Conservation (phyloP, 2,329 filamentous ascomycete genomes). For the Fusarium protoensiforme region DNA sequence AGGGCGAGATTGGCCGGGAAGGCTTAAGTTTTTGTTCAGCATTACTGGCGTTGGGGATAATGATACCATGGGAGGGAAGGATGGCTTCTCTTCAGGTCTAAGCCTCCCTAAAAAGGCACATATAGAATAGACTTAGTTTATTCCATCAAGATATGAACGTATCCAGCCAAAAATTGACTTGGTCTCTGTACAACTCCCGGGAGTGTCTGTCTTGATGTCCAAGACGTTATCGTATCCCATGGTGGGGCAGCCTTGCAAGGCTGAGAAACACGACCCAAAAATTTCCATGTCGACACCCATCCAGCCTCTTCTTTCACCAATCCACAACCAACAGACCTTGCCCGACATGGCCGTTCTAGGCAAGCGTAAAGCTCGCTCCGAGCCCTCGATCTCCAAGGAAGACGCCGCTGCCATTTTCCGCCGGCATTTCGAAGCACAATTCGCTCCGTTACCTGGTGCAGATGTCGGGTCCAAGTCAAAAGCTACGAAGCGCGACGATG, state of each 20-base stretch:
- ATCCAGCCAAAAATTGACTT: background rate
- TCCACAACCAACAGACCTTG: background rate
- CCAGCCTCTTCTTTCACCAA: background rate
- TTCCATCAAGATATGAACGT: background rate
- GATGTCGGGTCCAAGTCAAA: slow-evolving; percentile 40
- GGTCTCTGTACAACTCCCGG: background rate
- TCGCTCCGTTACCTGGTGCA: slow-evolving; percentile 72
- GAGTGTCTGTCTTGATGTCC: background rate
- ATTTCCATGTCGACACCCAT: slow-evolving; percentile 20
- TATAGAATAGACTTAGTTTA: background rate
- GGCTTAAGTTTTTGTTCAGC: slow-evolving; percentile 22
- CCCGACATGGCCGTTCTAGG: slow-evolving; percentile 57
- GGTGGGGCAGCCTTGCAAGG: slow-evolving; percentile 45
- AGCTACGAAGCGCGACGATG: slow-evolving; percentile 41
- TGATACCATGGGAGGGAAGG: slow-evolving; percentile 39
- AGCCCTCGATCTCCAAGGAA: slow-evolving; percentile 51
- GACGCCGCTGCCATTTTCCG: slow-evolving; percentile 81
- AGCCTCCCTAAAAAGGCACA: background rate
- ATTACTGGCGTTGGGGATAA: slow-evolving; percentile 36
- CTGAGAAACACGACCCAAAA: slow-evolving; percentile 36
- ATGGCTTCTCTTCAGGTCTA: background rate
- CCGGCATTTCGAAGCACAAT: slow-evolving; percentile 88
- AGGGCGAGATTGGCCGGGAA: slow-evolving; percentile 60
- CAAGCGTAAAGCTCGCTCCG: slow-evolving; percentile 58
- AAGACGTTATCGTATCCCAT: background rate